Conservation (phyloP, 139 green algal genomes). For the Gonium pectorale region DNA sequence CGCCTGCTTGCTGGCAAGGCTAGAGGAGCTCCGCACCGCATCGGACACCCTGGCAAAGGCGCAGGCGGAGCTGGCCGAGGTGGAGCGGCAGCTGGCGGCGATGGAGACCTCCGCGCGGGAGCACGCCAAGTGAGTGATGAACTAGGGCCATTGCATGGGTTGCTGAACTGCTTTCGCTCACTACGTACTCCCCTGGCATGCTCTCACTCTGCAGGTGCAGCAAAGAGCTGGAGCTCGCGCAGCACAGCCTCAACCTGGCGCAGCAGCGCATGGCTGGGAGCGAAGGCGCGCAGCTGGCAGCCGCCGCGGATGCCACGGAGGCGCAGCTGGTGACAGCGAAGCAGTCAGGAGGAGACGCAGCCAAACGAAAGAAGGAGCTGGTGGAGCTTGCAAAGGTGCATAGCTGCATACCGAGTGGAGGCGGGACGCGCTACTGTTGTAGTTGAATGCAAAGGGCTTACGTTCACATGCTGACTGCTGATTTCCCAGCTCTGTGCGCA, state of each 20-base stretch:
- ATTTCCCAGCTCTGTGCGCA: no score
- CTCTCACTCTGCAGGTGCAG: constrained; percentile 71
- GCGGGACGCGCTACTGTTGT: background rate
- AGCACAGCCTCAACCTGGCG: constrained; percentile 80
- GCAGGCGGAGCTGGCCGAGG: constrained; percentile 44
- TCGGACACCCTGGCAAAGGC: constrained; percentile 66
- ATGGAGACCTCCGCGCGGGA: constrained; percentile 58
- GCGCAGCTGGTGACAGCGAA: constrained; percentile 66
- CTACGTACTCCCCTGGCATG: no score
- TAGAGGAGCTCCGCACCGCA: constrained; percentile 79
- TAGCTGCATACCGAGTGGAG: no score
- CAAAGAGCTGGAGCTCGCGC: constrained; percentile 84
- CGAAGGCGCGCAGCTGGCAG: constrained; percentile 77
- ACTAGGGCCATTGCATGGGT: no score
- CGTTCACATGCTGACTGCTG: background rate
- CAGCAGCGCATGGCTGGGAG: constrained; percentile 74
- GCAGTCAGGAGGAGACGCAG: constrained; percentile 62
- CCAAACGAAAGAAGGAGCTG: constrained; percentile 71
- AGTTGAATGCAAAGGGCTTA: background rate
- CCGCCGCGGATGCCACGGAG: constrained; percentile 70
- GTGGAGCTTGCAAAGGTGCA: constrained; percentile 80
- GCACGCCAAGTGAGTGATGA: constrained; percentile 66
- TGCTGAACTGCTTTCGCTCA: no score
- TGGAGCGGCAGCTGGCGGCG: constrained; percentile 51
- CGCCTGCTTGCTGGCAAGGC: constrained; percentile 68